Evolutionary conservation across 805 yeast genomes (phyloP), one percentile per base, ranked within the genome.

Genomic region (Pichia thaimueangensis): DNA sequence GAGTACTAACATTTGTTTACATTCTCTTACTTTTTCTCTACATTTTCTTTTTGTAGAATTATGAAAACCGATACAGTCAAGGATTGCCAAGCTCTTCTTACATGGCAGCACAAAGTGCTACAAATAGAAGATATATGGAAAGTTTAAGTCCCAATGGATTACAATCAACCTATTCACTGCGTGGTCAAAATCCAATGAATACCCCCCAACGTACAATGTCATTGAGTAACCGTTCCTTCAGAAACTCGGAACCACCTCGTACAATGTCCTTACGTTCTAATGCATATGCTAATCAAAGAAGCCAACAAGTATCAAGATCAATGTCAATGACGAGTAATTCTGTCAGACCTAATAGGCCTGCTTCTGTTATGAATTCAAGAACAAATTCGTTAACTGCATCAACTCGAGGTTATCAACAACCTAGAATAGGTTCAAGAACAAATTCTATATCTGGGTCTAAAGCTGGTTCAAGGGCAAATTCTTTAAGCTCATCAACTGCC

Each of bases 171-270:
- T n/a, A 24, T 15, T 9, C 35, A 2, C 15, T 37, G 10, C 32
- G 40, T 16, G 31, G 22, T 12, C 39, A 30, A 23, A 43, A 32
- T 17, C 42, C 23, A 29, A n/a, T n/a, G n/a, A 27, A 5, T 6
- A 3, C 19, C 5, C 5, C 11, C 11, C 57, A 51, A 6, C 43
- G 67, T 13, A 45, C 65, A 8, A 60, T 61, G 63, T 62, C 66
- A 12, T 48, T 62, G 24, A 60, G 59, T 34, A 55, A 59, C 4
- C 44, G 65, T 35, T 53, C 54, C 28, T 54, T 59, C 24, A 51
- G 63, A 42, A 30, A 30, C 7, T 13, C 30, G 6, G 57, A 58
- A 11, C 30, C 44, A 33, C 38, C 35, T 11, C 39, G 37, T 16
- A 22, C 59, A 32, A 47, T 61, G 47, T 47, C 63, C 6, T 51